A percentile compares a stretch with the other conserved stretches of the same genome.
These are phyloP conservation scores for Onygenales sp. DNA, from an alignment of 2,329 filamentous ascomycete genomes.

Conservation along the genomic window DNA sequence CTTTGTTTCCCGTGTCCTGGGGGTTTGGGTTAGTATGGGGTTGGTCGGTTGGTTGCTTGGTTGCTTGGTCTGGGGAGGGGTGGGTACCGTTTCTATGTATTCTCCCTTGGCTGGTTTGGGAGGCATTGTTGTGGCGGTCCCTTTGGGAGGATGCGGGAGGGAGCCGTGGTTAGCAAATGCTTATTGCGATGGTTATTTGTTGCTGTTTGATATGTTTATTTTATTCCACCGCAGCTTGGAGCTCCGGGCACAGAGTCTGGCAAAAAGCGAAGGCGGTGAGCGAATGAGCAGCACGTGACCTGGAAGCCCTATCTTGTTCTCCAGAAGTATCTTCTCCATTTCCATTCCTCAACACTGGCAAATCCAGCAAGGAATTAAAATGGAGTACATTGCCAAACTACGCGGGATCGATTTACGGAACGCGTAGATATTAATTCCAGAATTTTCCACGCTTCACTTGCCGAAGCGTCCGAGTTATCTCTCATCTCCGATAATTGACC, in stretches of 20 bases:
- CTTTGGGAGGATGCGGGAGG: not conserved
- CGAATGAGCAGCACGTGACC: not conserved
- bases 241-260: not conserved
- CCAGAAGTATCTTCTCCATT: too few relatives aligned
- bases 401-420: too few relatives aligned
- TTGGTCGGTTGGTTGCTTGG: not conserved
- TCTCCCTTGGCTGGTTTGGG: constrained; percentile 74
- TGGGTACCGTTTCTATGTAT: constrained; percentile 83
- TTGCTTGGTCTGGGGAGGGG: not conserved
- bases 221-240: not conserved
- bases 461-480: too few relatives aligned
- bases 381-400: too few relatives aligned
- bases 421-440: too few relatives aligned
- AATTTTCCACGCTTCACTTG: too few relatives aligned
- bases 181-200: too few relatives aligned
- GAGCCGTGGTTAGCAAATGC: not conserved
- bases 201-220: too few relatives aligned
- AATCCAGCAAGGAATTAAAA: not conserved
- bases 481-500: too few relatives aligned
- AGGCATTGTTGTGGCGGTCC: constrained; percentile 47
- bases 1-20: constrained; percentile 96
- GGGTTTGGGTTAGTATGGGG: constrained; percentile 1
- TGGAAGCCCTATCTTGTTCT: not conserved
- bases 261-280: not conserved
- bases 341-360: too few relatives aligned